Evolutionary conservation across 2,329 filamentous ascomycete species (phyloP).

Genomic region (Diaporthe sp.): DNA sequence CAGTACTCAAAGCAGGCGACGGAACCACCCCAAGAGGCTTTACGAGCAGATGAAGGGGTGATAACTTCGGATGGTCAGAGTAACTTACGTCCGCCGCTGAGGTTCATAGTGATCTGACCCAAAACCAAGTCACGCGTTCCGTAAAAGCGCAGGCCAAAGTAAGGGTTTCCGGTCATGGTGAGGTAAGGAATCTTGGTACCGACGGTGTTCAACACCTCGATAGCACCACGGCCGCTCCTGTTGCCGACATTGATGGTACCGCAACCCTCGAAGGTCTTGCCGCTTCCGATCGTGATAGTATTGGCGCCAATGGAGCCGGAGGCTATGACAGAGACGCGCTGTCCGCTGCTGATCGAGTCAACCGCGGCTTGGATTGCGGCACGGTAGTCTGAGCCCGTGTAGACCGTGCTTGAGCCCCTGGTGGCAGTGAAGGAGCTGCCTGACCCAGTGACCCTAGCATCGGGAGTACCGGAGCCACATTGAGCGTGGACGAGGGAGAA

Average conservation of each 20-base stretch:
- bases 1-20: too few relatives aligned
- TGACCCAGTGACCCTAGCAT: conserved; percentile 61
- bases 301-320: conserved; percentile 67
- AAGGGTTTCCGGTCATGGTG: conserved; percentile 68
- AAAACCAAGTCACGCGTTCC: conserved; percentile 62
- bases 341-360: conserved; percentile 63
- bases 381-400: conserved; percentile 66
- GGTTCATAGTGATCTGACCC: conserved; percentile 66
- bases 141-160: conserved; percentile 69
- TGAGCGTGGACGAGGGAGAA: conserved; percentile 54
- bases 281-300: conserved; percentile 63
- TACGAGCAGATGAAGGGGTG: neutral
- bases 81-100: conserved; percentile 56
- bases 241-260: conserved; percentile 64
- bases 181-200: conserved; percentile 68
- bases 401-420: conserved; percentile 58
- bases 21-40: neutral
- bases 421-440: conserved; percentile 58
- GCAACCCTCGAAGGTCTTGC: conserved; percentile 70
- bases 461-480: conserved; percentile 60
- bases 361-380: conserved; percentile 67
- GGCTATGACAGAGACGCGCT: conserved; percentile 66
- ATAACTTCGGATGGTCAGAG: neutral
- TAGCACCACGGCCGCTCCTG: conserved; percentile 62
- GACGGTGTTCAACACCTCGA: conserved; percentile 62